phyloP scores from a whole-genome alignment of 768 basidiomycete genomes.

The Coprinopsis sp. region DNA sequence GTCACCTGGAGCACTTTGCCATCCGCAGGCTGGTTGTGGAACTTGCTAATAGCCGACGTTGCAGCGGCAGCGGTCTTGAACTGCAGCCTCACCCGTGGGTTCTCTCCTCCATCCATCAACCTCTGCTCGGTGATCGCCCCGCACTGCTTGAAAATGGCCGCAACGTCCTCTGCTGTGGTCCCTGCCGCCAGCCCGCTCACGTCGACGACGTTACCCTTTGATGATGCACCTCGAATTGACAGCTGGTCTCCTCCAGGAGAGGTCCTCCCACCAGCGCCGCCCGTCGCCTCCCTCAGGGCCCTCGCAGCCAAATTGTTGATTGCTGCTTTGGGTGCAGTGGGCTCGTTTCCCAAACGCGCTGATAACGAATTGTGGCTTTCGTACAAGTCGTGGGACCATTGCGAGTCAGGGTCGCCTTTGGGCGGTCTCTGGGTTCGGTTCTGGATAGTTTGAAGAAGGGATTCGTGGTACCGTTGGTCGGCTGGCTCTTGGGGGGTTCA shows the following conservation, averaged over 20 bases:
- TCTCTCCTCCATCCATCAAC: constrained; percentile 33
- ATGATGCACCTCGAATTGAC: constrained; percentile 66
- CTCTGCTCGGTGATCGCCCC: constrained; percentile 55
- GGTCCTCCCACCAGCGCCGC: too few relatives aligned
- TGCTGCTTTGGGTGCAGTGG: constrained; percentile 47
- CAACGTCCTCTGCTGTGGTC: constrained; percentile 79
- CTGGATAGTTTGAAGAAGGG: constrained; percentile 27
- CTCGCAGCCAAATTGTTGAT: constrained; percentile 49
- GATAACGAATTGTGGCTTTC: constrained; percentile 58
- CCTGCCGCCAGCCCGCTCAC: constrained; percentile 70
- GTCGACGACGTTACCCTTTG: constrained; percentile 65
- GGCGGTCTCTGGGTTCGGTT: constrained; percentile 50
- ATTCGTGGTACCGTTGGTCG: constrained; percentile 18
- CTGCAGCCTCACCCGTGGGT: constrained; percentile 62
- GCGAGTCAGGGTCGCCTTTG: constrained; percentile 61
- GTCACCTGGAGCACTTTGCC: constrained; percentile 67
- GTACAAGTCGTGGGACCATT: constrained; percentile 72
- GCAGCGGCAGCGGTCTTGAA: constrained; percentile 65
- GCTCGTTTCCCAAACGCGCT: constrained; percentile 46
- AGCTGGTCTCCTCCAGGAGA: constrained; percentile 30
- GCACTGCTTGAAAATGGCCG: constrained; percentile 81
- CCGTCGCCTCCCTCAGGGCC: constrained; percentile 60
- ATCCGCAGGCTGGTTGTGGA: constrained; percentile 78
- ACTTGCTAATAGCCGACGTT: constrained; percentile 63
- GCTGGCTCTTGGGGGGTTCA: constrained; percentile 18